Evolutionary conservation across 768 basidiomycete genomes (phyloP).

Genomic region (Tylopilus sp.): DNA sequence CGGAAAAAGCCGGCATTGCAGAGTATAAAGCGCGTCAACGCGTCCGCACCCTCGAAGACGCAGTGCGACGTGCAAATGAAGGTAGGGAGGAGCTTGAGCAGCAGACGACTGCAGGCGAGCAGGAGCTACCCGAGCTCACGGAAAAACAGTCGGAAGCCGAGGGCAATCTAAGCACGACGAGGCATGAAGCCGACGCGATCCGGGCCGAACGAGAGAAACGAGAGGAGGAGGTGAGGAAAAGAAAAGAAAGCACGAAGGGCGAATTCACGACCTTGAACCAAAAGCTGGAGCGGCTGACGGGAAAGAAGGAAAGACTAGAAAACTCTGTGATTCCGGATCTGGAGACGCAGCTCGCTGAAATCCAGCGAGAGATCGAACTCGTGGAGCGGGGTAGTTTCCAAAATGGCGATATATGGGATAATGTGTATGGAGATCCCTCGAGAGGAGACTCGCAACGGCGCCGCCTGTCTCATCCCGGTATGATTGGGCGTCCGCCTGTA

Average conservation of each 20-base stretch:
- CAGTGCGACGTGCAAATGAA: conserved; percentile 73
- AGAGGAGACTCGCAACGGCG: conserved; percentile 22
- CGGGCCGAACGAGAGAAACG: conserved; percentile 44
- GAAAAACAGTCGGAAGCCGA: conserved; percentile 42
- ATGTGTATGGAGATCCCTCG: conserved; percentile 10
- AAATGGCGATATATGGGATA: conserved; percentile 17
- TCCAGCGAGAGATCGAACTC: conserved; percentile 57
- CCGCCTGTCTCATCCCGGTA: conserved; percentile 27
- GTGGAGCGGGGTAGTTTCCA: conserved; percentile 27
- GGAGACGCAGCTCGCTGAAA: conserved; percentile 58
- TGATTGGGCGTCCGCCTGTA: conserved; percentile 23
- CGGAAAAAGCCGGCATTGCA: conserved; percentile 70
- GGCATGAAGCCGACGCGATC: conserved; percentile 43
- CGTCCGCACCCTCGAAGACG: conserved; percentile 83
- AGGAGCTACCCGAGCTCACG: conserved; percentile 38
- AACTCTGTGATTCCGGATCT: conserved; percentile 55
- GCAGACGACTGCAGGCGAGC: conserved; percentile 36
- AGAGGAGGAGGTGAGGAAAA: conserved; percentile 50
- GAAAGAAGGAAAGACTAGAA: conserved; percentile 68
- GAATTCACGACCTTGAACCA: conserved; percentile 56
- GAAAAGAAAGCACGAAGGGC: conserved; percentile 49
- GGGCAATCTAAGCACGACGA: conserved; percentile 37
- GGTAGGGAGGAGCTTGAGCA: conserved; percentile 46
- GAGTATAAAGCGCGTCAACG: conserved; percentile 87
- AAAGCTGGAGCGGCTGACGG: conserved; percentile 63